Evolutionary conservation across 1,284 basidiomycete genomes (phyloP), one percentile per base, ranked within the genome.

Genomic region (Bjerkandera adusta): DNA sequence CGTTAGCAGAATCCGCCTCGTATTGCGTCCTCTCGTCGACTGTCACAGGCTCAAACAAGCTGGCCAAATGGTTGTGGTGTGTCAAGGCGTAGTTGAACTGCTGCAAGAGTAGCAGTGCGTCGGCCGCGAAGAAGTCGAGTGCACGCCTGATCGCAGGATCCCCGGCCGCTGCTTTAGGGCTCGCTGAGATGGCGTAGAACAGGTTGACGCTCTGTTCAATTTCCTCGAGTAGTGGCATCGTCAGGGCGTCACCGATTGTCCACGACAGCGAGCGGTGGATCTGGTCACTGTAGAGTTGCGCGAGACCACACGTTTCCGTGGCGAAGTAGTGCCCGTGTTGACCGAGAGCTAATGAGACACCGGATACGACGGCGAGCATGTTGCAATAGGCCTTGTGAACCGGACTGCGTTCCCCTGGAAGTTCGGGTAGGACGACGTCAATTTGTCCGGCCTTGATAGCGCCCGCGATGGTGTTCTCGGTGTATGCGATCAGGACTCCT

Each of bases 11-110:
- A 47, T 82, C 82, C 47, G 81, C 79, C 62, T 92, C 91, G 36
- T 84, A 68, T 52, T 76, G 74, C 0, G 67, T 62, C 32, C 83
- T 75, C 54, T 95, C 92, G n/a, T 88, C 87, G 2, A 75, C 63
- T 0, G 85, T 85, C n/a, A 88, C 72, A 2, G 90, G 85, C 51
- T 94, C 90, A 50, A 96, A 73, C 32, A 92, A 71, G 48, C 83
- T 85, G 0, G 84, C 80, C 16, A 97, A 77, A 55, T 92, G 86
- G 57, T 92, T 88, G 5, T 95, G 93, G 67, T 97, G 94, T 1
- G 90, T 87, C 43, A 96, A 73, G 0, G 92, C 89, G 57, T 94
- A 93, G 61, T 92, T 92, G 47, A 96, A 67, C 51, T 93, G 88
- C 60, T 92, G 90, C 0, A 98, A 70, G n/a, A 95, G 76, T 29